These are phyloP conservation scores for Diaporthe citriasiana DNA, from an alignment of 2,329 filamentous ascomycete genomes.

Conservation along the genomic window DNA sequence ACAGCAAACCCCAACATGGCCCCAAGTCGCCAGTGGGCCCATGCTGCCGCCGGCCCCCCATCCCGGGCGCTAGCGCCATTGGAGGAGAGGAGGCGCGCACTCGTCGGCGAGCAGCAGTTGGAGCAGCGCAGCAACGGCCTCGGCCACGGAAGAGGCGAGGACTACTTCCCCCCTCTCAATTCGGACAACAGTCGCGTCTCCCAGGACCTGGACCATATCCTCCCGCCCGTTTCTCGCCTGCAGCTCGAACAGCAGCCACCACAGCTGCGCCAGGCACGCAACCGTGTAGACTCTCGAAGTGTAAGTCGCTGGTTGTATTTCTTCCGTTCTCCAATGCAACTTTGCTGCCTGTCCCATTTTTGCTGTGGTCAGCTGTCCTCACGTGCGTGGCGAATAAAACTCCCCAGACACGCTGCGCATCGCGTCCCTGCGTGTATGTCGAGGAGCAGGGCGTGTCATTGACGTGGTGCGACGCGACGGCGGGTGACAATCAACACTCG, in stretches of 20 bases:
- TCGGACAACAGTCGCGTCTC: background rate
- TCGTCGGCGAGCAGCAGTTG: background rate
- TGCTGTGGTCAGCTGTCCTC: no score
- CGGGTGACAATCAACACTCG: conserved; percentile 7
- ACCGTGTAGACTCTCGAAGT: background rate
- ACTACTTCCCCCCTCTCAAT: background rate
- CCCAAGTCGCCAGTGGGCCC: conserved; percentile 18
- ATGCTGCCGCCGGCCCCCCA: background rate
- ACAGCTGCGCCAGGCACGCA: conserved; percentile 14
- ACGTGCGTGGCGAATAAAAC: background rate
- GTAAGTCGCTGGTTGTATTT: conserved; percentile 1
- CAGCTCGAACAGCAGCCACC: conserved; percentile 22
- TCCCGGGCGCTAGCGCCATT: conserved; percentile 15
- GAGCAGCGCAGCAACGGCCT: background rate
- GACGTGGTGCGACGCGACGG: conserved; percentile 13
- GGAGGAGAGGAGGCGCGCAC: conserved; percentile 1
- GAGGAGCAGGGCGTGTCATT: background rate
- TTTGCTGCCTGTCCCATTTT: background rate
- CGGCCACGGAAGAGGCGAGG: background rate
- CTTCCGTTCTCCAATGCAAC: background rate
- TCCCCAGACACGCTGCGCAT: background rate
- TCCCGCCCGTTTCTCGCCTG: conserved; percentile 27
- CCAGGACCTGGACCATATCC: background rate
- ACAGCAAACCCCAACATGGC: background rate
- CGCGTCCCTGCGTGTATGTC: background rate